Evolutionary conservation across 108 stramenopile species (phyloP), one percentile per base, ranked within the genome.

Genomic region (Fistulifera pelliculosa): DNA sequence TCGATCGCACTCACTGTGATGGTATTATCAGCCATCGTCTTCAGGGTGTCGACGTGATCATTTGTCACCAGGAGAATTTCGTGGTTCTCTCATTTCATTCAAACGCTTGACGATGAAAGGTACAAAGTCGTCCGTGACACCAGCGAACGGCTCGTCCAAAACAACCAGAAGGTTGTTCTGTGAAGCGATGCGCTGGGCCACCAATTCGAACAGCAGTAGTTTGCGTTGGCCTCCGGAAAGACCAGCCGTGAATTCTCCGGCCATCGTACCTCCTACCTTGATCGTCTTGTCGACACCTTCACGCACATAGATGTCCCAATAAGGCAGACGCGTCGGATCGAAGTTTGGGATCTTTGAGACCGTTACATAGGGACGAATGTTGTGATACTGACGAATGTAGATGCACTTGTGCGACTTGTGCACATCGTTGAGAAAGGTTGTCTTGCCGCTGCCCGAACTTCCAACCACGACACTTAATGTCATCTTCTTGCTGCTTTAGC

Each of bases 361-460:
- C 0, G 51, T 43, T 19, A 84, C 66, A 56, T 72, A 84, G 1
- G 79, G 83, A 13, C 79, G 73, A 14, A 84, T 45, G 56, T 64
- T 69, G 58, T 84, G 83, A 39, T 80, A 84, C 55, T 84, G 83
- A 2, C 78, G 73, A 47, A 84, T 80, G 68, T 84, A 84, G 47
- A 64, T 77, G 59, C 83, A 84, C 56, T 80, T 84, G 68, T 80
- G 72, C 12, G 47, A 49, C 49, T 80, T 77, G 68, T 71, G 62
- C 6, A 79, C 73, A 68, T 84, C 83, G 31, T 84, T 72, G 16
- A 84, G 62, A 43, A 84, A 84, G 21, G 83, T 84, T 0, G 77
- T 84, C 64, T 78, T 81, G 19, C 80, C 80, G 1, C 44, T 49
- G 11, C 70, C 70, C 14, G 47, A 49, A 8, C 56, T 28, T 28